Evolutionary conservation across 306 rosid genomes (phyloP).

Genomic region (Morella rubra): DNA sequence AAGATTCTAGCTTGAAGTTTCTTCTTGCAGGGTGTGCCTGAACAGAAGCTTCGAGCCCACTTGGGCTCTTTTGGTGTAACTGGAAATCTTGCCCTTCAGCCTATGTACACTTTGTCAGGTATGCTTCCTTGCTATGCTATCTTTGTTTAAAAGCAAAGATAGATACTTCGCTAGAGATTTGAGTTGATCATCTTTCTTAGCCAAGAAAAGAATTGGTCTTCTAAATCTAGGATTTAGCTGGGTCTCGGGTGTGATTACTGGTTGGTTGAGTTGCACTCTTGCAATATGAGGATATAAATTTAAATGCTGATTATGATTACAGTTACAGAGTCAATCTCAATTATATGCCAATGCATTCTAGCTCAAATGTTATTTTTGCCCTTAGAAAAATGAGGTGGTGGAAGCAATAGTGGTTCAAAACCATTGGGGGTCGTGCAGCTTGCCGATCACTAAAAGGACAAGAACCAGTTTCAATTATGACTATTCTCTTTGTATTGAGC

Average conservation of each 20-base stretch:
- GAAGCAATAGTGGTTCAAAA: not conserved
- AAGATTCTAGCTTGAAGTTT: conserved; percentile 26
- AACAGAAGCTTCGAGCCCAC: conserved; percentile 95
- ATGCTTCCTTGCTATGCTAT: conserved; percentile 19
- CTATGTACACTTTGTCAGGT: conserved; percentile 99
- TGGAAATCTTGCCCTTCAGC: conserved; percentile 99
- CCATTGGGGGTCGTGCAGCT: not conserved
- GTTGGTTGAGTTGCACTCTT: not conserved
- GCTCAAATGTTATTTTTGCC: not conserved
- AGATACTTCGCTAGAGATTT: not conserved
- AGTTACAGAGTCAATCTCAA: not conserved
- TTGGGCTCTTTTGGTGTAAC: conserved; percentile 97
- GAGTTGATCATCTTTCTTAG: too few species aligned
- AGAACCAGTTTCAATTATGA: not conserved
- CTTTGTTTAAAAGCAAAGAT: not conserved
- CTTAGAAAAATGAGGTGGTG: not conserved
- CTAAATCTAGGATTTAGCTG: not conserved
- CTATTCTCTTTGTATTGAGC: not conserved
- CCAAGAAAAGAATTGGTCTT: not conserved
- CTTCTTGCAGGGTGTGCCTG: conserved; percentile 92
- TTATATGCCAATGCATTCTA: not conserved
- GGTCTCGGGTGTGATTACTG: conserved; percentile 3
- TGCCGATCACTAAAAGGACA: not conserved
- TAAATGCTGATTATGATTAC: not conserved
- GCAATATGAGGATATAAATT: not conserved